Base-by-base conservation (phyloP, 768 basidiomycete genomes). In the Tylopilus sp. region DNA sequence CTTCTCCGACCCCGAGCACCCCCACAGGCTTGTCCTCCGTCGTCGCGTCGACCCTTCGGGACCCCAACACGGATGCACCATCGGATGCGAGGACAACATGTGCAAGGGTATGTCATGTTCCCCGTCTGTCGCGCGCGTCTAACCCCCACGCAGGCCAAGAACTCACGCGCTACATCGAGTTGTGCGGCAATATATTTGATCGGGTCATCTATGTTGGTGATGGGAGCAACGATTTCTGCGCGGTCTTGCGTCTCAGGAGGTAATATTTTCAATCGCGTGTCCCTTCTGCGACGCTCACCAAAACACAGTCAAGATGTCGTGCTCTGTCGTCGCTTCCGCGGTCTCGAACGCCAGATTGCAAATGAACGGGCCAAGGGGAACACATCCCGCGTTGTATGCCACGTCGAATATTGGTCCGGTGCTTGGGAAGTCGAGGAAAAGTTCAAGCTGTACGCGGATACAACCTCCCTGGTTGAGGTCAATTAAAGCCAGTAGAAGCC, bases 371-470 rank as follows among this genome's bases (percentile, higher is more conserved):
- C 53, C 23, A 44, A 41, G 52, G 89, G 88, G 3, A 61, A 75
- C 39, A 68, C 67, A 33, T 70, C 71, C 11, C 89, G 89, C 11
- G 77, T 97, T 53, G 79, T 81, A 51, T 86, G 86, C 59, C 67
- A 83, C 48, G 79, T 94, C 52, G 75, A 81, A 58, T 87, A 90
- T 65, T 98, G 95, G 95, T 81, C 81, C 7, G 93, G 91, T 33
- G 95, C 94, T 40, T 98, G 95, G 95, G 92, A 98, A 67, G 85
- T 94, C 41, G 95, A 98, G 68, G 91, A 95, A 69, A 77, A 81
- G 40, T 88, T 92, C 61, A 66, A 63, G 36, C 35, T 33, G 48
- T 57, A 57, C 5, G 55, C 50, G 2, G 33, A 47, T 12, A 1
- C 7, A 36, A 40, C 51, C 15, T 56, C 59, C 28, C 41, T 48